These are phyloP conservation scores for Psilocybe subaeruginosa DNA, from an alignment of 768 basidiomycete species.

Conservation along the genomic window DNA sequence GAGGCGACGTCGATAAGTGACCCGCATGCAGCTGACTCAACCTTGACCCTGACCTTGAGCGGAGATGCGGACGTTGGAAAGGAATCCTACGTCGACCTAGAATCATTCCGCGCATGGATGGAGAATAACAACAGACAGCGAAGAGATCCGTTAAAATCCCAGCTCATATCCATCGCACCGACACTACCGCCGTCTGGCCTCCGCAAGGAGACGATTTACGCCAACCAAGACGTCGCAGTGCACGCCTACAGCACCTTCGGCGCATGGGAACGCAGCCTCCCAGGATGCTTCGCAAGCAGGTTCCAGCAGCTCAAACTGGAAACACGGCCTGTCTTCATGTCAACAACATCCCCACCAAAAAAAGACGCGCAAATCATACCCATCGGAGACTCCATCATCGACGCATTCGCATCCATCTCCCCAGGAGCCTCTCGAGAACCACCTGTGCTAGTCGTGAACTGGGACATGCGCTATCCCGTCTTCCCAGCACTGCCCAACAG, in stretches of 20 bases:
- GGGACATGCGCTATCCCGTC: slow-evolving; percentile 52
- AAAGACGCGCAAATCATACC: slow-evolving; percentile 10
- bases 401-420: slow-evolving; percentile 16
- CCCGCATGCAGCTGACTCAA: background rate
- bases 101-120: slow-evolving; percentile 25
- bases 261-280: slow-evolving; percentile 24
- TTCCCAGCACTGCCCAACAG: slow-evolving; percentile 30
- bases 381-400: slow-evolving; percentile 17
- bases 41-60: background rate
- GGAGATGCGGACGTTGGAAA: background rate
- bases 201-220: slow-evolving; percentile 3
- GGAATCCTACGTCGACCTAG: slow-evolving; percentile 16
- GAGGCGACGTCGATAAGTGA: slow-evolving; percentile 28
- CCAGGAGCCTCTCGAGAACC: slow-evolving; percentile 26
- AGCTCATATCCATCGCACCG: slow-evolving; percentile 31
- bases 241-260: slow-evolving; percentile 20
- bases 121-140: slow-evolving; percentile 23
- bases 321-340: slow-evolving; percentile 21
- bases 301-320: slow-evolving; percentile 22
- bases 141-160: slow-evolving; percentile 28
- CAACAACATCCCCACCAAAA: slow-evolving; percentile 9
- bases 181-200: background rate
- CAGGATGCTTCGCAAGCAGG: slow-evolving; percentile 26
- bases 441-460: slow-evolving; percentile 55
- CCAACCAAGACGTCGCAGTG: slow-evolving; percentile 26